Evolutionary conservation across 2,329 filamentous ascomycete species (phyloP).

Genomic region (Neonectria punicea): DNA sequence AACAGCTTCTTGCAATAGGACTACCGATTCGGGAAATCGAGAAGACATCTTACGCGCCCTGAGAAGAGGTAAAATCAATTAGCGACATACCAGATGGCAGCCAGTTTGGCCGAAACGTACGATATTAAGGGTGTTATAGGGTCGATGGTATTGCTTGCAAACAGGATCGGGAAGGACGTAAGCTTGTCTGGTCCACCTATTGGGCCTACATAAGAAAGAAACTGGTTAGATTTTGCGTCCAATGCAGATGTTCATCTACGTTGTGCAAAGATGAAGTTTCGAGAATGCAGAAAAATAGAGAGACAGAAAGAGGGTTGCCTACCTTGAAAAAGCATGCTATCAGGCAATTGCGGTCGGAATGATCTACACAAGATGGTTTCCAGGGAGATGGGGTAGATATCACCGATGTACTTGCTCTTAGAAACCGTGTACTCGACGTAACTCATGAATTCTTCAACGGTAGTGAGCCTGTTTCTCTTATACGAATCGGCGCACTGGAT

Average conservation of each 20-base stretch:
- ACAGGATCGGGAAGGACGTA: constrained; percentile 52
- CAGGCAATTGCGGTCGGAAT: constrained; percentile 40
- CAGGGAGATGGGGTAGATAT: constrained; percentile 43
- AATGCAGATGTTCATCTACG: not conserved
- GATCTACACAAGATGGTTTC: constrained; percentile 42
- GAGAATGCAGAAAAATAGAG: not conserved
- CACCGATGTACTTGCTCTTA: constrained; percentile 47
- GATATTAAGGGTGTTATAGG: constrained; percentile 50
- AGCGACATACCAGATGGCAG: constrained; percentile 12
- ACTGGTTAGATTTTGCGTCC: constrained; percentile 7
- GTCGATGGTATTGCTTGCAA: constrained; percentile 52
- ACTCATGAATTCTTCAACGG: constrained; percentile 36
- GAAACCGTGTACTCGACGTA: constrained; percentile 39
- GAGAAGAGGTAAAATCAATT: constrained; percentile 22
- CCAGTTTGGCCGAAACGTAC: constrained; percentile 36
- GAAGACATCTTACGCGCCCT: constrained; percentile 45
- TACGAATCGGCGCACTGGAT: constrained; percentile 46
- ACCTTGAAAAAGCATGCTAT: constrained; percentile 44
- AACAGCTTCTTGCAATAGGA: constrained; percentile 47
- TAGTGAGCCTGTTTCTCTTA: constrained; percentile 41
- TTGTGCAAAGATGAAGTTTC: not conserved
- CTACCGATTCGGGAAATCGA: constrained; percentile 44
- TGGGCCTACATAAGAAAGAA: constrained; percentile 30
- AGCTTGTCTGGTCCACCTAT: constrained; percentile 27
- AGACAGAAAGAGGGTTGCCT: constrained; percentile 11